Percentiles rank a stretch among this genome's conserved stretches.
Evolutionary conservation across 2,329 filamentous ascomycete genomes (phyloP).

Genomic region (Immersiporthe knoxdaviesiana): DNA sequence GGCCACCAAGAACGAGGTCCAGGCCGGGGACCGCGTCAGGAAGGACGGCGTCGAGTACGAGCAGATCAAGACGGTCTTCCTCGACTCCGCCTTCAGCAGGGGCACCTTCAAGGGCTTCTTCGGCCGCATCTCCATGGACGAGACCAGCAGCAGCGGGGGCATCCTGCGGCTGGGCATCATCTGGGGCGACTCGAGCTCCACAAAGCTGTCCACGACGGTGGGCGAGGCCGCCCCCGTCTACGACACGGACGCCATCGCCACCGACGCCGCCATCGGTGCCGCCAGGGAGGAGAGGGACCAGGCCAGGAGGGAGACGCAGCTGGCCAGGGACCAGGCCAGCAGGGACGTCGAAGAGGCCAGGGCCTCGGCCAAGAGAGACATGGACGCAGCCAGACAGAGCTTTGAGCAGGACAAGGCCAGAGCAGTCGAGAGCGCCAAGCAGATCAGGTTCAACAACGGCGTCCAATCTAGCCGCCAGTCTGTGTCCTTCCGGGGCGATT

Average conservation of each 20-base stretch:
- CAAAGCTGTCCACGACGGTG: slow-evolving; percentile 3
- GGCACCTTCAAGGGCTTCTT: slow-evolving; percentile 13
- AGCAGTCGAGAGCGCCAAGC: not conserved
- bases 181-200: slow-evolving; percentile 11
- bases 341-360: not conserved
- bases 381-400: not conserved
- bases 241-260: slow-evolving; percentile 3
- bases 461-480: not conserved
- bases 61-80: not conserved
- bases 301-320: not conserved
- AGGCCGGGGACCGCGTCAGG: not conserved
- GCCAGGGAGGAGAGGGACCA: not conserved
- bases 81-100: not conserved
- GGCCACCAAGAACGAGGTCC: slow-evolving; percentile 6
- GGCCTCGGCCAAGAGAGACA: not conserved
- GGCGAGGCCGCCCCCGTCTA: slow-evolving; percentile 5
- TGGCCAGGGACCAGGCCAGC: not conserved
- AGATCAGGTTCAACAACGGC: slow-evolving; percentile 1
- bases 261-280: not conserved
- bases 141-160: not conserved
- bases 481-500: not conserved
- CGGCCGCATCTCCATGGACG: not conserved
- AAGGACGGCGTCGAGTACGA: slow-evolving; percentile 10
- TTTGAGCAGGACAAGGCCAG: not conserved
- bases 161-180: not conserved